Percentiles rank a stretch among this genome's conserved stretches.
phyloP scores from a whole-genome alignment of 495 filamentous ascomycete genomes.

The Aspergillus steynii region DNA sequence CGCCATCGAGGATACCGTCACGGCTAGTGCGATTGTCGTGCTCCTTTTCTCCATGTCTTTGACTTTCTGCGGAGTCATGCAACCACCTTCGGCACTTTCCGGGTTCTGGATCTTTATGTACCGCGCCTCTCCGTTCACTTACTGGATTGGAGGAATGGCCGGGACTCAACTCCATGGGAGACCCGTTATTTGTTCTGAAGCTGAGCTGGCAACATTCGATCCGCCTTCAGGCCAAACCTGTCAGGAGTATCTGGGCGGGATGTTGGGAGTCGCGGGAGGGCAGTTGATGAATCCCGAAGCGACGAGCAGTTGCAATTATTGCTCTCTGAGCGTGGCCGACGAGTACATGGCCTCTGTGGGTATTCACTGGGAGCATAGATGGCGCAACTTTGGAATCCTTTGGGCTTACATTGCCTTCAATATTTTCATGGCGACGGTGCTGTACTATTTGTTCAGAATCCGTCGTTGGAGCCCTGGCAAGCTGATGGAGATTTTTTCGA shows the following conservation, averaged over 20 bases:
- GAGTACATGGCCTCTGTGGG: slow-evolving; percentile 33
- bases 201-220: slow-evolving; percentile 55
- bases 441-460: slow-evolving; percentile 54
- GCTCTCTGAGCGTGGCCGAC: slow-evolving; percentile 40
- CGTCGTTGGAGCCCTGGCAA: slow-evolving; percentile 23
- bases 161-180: slow-evolving; percentile 55
- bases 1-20: slow-evolving; percentile 54
- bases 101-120: slow-evolving; percentile 76
- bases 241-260: slow-evolving; percentile 38
- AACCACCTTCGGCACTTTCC: slow-evolving; percentile 55
- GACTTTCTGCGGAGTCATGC: slow-evolving; percentile 61
- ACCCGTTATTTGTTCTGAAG: slow-evolving; percentile 50
- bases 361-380: slow-evolving; percentile 39
- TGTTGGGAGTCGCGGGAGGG: slow-evolving; percentile 28
- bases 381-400: slow-evolving; percentile 47
- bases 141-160: slow-evolving; percentile 27
- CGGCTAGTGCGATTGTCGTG: slow-evolving; percentile 53
- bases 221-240: slow-evolving; percentile 52
- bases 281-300: slow-evolving; percentile 39
- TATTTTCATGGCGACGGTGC: slow-evolving; percentile 40
- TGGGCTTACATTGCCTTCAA: slow-evolving; percentile 54
- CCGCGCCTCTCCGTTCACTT: slow-evolving; percentile 61
- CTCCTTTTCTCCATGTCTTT: slow-evolving; percentile 58
- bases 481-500: background rate
- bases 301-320: slow-evolving; percentile 40